Evolutionary conservation across 257 asterid genomes (phyloP), one percentile per base, ranked within the genome.

Genomic region (Nicotiana tomentosiformis): DNA sequence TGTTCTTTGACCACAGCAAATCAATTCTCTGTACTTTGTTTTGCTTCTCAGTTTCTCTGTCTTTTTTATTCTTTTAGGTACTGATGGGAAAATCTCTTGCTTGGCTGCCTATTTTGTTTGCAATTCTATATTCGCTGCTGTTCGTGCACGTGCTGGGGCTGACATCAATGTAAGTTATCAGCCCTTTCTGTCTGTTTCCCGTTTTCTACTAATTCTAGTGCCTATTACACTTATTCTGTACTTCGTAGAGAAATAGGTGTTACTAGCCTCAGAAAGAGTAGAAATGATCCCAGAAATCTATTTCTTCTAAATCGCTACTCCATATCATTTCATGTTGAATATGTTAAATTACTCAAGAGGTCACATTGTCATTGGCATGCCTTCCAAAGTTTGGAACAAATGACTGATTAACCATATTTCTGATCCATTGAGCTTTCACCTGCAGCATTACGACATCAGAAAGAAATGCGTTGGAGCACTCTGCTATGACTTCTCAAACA

Each of bases 91-190:
- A 2, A 3, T 90, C 80, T 89, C 98, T 85, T 95, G 99, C 87
- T 77, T 92, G 92, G 99, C 99, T 7, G 91, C 99, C 77, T 95
- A 91, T 84, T 66, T 92, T 77, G 93, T 90, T 83, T 95, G 99
- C 89, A 90, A 90, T 86, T 83, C 91, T 16, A 88, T 95, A 69
- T 95, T 95, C 90, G 83, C 51, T 62, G 90, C 95, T 81, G 88
- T 95, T 56, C 35, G 94, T 18, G 78, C 90, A 46, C 92, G 82
- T 72, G 98, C 93, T 69, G 97, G 94, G 46, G 17, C 2, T 32
- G 91, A 83, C 72, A 78, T 95, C 76, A 95, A 95, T 90, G 99
- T 95, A 90, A 87, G 97, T 67, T 78, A 14, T 74, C 70, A 51
- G 9, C 80, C 26, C 1, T 51, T 51, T 76, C 56, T 18, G 56